Evolutionary conservation across 2,329 filamentous ascomycete species (phyloP).

Genomic region (Phyllosticta ampelicida): DNA sequence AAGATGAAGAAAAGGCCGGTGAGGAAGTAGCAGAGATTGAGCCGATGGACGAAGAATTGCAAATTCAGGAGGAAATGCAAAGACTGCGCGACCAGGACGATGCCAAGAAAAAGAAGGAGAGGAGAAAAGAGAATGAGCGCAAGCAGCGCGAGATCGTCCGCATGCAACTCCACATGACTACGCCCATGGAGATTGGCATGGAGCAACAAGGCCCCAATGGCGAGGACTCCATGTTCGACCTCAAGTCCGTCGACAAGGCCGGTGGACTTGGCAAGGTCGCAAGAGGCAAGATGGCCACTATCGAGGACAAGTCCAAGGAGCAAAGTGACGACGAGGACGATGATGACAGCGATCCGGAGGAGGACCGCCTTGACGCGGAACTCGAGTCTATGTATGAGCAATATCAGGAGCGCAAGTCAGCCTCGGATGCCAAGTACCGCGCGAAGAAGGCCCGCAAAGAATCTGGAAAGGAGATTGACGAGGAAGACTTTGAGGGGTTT

Average conservation of each 20-base stretch:
- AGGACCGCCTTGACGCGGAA: constrained; percentile 71
- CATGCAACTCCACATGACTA: constrained; percentile 95
- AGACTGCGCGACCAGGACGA: constrained; percentile 69
- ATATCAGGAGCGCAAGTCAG: constrained; percentile 70
- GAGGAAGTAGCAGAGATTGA: constrained; percentile 76
- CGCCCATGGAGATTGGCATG: constrained; percentile 90
- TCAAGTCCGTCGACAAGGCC: constrained; percentile 71
- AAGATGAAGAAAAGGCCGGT: constrained; percentile 37
- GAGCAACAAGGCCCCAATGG: constrained; percentile 72
- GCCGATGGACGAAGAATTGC: constrained; percentile 88
- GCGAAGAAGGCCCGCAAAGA: constrained; percentile 81
- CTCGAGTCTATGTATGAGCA: constrained; percentile 80
- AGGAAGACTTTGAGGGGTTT: constrained; percentile 75
- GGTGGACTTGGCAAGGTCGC: constrained; percentile 57
- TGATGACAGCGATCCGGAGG: constrained; percentile 63
- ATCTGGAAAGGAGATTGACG: constrained; percentile 55
- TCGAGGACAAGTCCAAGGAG: constrained; percentile 36
- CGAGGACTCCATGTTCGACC: constrained; percentile 73
- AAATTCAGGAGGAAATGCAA: constrained; percentile 79
- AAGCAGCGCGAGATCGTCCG: constrained; percentile 93
- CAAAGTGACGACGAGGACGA: constrained; percentile 42
- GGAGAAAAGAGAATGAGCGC: constrained; percentile 79
- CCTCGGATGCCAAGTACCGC: constrained; percentile 73
- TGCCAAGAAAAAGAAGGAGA: constrained; percentile 69
- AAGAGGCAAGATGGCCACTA: constrained; percentile 67